Percentiles rank a stretch among this genome's conserved stretches.
These are phyloP conservation scores for Diutina mesorugosa DNA, from an alignment of 1,139 yeast genomes.

Conservation along the genomic window DNA sequence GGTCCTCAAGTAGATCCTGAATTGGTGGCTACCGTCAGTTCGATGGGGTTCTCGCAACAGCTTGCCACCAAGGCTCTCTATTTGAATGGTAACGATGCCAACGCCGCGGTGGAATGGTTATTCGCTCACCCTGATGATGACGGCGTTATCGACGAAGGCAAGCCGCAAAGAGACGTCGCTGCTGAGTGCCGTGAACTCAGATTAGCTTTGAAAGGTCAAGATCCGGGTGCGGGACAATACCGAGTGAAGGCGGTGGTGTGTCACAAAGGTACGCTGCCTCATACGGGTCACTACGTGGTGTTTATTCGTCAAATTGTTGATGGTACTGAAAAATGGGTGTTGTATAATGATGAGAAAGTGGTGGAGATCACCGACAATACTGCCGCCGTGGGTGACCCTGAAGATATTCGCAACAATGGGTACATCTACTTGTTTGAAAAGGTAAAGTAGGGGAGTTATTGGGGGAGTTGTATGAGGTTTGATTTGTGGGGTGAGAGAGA, in stretches of 20 bases:
- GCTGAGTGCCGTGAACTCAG: background rate
- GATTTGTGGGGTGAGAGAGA: no score
- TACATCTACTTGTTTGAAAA: conserved; percentile 41
- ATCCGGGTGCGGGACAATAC: conserved; percentile 20
- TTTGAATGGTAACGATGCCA: conserved; percentile 45
- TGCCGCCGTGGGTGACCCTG: conserved; percentile 25
- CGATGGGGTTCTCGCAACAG: conserved; percentile 67
- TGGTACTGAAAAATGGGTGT: conserved; percentile 51
- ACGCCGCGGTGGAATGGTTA: conserved; percentile 83
- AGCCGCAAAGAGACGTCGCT: background rate
- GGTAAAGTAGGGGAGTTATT: background rate
- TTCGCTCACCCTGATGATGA: conserved; percentile 65
- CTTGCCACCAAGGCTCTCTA: conserved; percentile 61
- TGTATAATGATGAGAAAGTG: conserved; percentile 91
- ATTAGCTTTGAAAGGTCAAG: background rate
- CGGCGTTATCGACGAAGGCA: conserved; percentile 18
- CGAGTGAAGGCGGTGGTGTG: conserved; percentile 63
- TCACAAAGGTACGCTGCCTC: conserved; percentile 90
- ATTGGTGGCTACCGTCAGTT: conserved; percentile 35
- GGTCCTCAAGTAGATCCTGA: conserved; percentile 13
- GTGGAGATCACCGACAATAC: conserved; percentile 45
- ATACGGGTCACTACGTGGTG: conserved; percentile 93
- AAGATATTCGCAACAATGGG: conserved; percentile 51
- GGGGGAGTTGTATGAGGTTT: background rate
- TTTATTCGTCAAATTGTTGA: conserved; percentile 40